Conservation (phyloP, 78 protist species). For the Protostelium mycophagum region DNA sequence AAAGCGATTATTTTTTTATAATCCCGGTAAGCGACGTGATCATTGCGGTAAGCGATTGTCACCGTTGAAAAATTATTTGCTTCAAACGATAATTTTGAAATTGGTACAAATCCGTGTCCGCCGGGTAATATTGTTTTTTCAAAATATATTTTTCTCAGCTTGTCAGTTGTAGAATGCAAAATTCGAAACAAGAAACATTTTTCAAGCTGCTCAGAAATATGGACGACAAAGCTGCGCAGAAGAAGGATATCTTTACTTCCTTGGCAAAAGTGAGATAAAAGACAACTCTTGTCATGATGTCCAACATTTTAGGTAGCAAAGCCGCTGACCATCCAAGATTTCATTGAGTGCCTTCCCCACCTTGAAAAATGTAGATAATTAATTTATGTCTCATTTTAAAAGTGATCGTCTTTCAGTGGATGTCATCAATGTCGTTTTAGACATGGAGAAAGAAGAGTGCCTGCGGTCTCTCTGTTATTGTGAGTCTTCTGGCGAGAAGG, state of each 20-base stretch:
- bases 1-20: too few relatives aligned
- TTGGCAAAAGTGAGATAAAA: not conserved
- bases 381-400: not conserved
- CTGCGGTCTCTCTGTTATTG: not conserved
- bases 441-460: not conserved
- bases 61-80: too few relatives aligned
- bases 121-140: too few relatives aligned
- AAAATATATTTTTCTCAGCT: too few relatives aligned
- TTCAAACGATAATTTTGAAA: too few relatives aligned
- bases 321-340: not conserved
- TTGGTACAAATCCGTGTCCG: too few relatives aligned
- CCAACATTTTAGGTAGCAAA: not conserved
- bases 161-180: too few relatives aligned
- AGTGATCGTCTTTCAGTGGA: not conserved
- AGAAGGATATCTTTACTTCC: not conserved
- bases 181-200: too few relatives aligned
- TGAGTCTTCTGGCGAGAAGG: not conserved
- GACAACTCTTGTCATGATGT: not conserved
- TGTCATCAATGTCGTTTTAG: not conserved
- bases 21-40: too few relatives aligned
- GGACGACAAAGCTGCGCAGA: not conserved
- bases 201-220: too few relatives aligned
- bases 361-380: not conserved
- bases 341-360: not conserved
- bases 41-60: too few relatives aligned